Evolutionary conservation across 495 filamentous ascomycete species (phyloP), one percentile per base, ranked within the genome.

Genomic region (Penicillium alfredii): DNA sequence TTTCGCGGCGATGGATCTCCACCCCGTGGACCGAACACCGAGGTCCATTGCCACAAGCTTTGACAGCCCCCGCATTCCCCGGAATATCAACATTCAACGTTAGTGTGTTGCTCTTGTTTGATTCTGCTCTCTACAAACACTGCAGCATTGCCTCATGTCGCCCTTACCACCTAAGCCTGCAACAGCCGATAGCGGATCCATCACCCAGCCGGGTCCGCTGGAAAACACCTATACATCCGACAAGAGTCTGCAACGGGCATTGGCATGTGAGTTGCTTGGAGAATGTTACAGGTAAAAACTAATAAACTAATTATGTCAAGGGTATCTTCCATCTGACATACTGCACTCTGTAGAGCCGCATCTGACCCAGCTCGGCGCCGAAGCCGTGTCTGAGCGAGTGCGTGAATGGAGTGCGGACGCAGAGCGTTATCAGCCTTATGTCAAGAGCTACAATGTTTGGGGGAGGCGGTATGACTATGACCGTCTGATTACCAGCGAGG

Each of bases 371-470:
- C 40, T 64, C 9, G 61, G 58, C 31, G 56, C 38, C 14, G 61
- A 64, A 27, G 61, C 58, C 4, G 39, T 64, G 14, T 64, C 58
- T 6, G 46, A 53, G 3, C 40, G 38, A 25, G 38, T 64, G 8
- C 46, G 50, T 1, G 59, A 59, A 25, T 64, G 56, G 61, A 63
- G 47, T 28, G 56, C 52, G 0, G 56, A 65, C 33, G 59, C 61
- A 0, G 61, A 65, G 42, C 41, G 52, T 1, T 50, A 65, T 18
- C 56, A 57, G 31, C 61, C 61, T 9, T 61, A 61, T 27, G 55
- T 65, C 11, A 65, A 65, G 36, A 52, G 49, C 23, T 45, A 56
- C 18, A 61, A 65, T 41, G 61, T 63, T 6, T 65, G 61, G 61
- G 61, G 61, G 2, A 48, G 57, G 20, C 40, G 52, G 26, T 63